Evolutionary conservation across 345 rosid species (phyloP), one percentile per base, ranked within the genome.

Genomic region (Anastatica hierochuntica): DNA sequence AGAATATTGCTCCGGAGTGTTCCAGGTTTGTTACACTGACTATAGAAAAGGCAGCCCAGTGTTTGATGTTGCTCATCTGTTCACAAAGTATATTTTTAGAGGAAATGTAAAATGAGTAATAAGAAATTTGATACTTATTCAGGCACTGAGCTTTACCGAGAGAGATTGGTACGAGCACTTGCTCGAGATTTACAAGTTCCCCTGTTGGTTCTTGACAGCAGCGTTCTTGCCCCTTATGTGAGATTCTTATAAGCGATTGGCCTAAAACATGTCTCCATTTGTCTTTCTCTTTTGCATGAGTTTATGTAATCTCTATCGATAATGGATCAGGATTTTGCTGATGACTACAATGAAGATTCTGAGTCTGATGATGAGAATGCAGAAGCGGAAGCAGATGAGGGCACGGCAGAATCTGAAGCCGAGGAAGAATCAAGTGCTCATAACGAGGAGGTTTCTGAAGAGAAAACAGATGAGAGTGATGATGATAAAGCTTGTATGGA

Each of bases 81-180:
- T 8, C 10, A 14, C 49, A 19, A 60, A 48, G 49, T 46, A 24
- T 38, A 17, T 4, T 4, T 26, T 4, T n/a, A 33, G 1, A 64
- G 40, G 21, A 29, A 38, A 43, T 33, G 35, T 58, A 33, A 17
- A 50, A 45, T 56, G 51, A 17, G 30, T 43, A 49, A 42, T 47
- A 13, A 54, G n/a, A n/a, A n/a, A n/a, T n/a, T n/a, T 9, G 8
- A 19, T 57, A n/a, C n/a, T 51, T 43, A 47, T 62, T 63, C 72
- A 90, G 98, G 97, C 51, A 88, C 95, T 10, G 95, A 88, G 66
- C 98, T 92, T 52, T 88, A 83, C 60, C 76, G 88, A 23, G 98
- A 92, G 73, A 79, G 98, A 74, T 44, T 85, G 67, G 97, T 92
- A 34, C 75, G 78, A 73, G 97, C 94, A 17, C 90, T 88, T 67